Conservation (phyloP, 2,329 filamentous ascomycete genomes). For the Zymoseptoria ardabiliae region DNA sequence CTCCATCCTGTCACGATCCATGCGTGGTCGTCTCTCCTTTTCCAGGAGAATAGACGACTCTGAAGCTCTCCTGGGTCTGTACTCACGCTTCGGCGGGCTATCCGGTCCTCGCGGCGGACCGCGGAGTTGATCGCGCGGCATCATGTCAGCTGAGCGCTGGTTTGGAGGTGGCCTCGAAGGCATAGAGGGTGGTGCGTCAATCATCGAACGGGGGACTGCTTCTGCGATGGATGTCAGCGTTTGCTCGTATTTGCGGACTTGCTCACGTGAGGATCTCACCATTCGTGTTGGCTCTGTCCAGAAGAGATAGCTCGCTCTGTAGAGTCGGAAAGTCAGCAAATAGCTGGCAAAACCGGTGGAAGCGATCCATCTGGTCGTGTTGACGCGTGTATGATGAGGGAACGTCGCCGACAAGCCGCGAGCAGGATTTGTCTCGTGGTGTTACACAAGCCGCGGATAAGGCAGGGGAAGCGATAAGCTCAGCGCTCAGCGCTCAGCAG, state of each 20-base stretch:
- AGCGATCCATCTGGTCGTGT: slow-evolving; percentile 32
- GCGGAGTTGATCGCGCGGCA: slow-evolving; percentile 37
- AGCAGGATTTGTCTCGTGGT: slow-evolving; percentile 9
- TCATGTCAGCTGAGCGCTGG: slow-evolving; percentile 53
- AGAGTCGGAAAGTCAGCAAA: slow-evolving; percentile 38
- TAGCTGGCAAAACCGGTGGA: slow-evolving; percentile 31
- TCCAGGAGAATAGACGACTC: slow-evolving; percentile 68
- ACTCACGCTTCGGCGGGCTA: slow-evolving; percentile 34
- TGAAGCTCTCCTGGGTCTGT: slow-evolving; percentile 60
- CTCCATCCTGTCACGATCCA: slow-evolving; percentile 21
- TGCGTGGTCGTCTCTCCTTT: slow-evolving; percentile 55
- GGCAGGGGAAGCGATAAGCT: slow-evolving; percentile 10
- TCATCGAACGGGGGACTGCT: slow-evolving; percentile 19
- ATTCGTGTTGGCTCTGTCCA: slow-evolving; percentile 47
- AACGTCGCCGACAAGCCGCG: neutral
- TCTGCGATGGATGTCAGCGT: slow-evolving; percentile 9
- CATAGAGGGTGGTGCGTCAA: slow-evolving; percentile 36
- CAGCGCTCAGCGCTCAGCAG: slow-evolving; percentile 2
- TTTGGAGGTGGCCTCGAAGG: slow-evolving; percentile 52
- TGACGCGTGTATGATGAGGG: neutral
- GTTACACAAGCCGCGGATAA: slow-evolving; percentile 15
- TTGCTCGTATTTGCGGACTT: neutral
- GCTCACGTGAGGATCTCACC: slow-evolving; percentile 15
- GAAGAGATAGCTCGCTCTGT: slow-evolving; percentile 61
- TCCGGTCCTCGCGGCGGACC: slow-evolving; percentile 37